Evolutionary conservation across 106 monocot species (phyloP), one percentile per base, ranked within the genome.

Genomic region (Cymbidium sinense): DNA sequence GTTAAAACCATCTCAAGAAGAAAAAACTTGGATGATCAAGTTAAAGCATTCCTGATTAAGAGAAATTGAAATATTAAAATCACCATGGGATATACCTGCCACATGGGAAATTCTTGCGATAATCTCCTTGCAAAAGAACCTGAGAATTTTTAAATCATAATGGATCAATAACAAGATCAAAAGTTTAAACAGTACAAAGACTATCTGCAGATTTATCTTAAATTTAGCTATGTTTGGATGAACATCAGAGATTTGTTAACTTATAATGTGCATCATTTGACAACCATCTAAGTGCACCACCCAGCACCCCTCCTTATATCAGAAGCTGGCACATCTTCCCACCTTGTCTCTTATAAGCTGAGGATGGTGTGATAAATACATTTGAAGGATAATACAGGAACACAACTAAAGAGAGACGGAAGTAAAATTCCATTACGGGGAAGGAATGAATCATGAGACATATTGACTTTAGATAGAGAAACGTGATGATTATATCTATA

Each of bases 41-140:
- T 74, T 74, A 47, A 8, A 74, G 36, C 27, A 74, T 43, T 13
- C 41, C 27, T 27, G 47, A 43, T 5, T 74, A 25, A 43, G 13
- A 28, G 35, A 37, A 35, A 71, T 37, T 35, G 71, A 39, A 71
- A 37, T 71, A 37, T 50, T 67, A 41, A 61, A 31, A 50, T 75
- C 31, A 51, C 30, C 34, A 54, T 20, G 1, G 5, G 50, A 67
- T 27, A 13, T 82, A 98, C 94, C 98, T 98, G 98, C 98, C 98
- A 98, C 84, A 84, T 86, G 9, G 94, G 94, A 87, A 98, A 98
- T 83, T 98, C 98, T 78, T 90, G 80, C 34, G 87, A 89, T 78
- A 98, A 84, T 74, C 91, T 88, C 80, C 84, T 94, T 5, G 90
- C 81, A 87, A 98, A 98, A 85, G 98, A 94, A 41, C 98, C 94